These are phyloP conservation scores for Ganoderma leucocontextum DNA, from an alignment of 1,284 basidiomycete genomes.

Conservation along the genomic window DNA sequence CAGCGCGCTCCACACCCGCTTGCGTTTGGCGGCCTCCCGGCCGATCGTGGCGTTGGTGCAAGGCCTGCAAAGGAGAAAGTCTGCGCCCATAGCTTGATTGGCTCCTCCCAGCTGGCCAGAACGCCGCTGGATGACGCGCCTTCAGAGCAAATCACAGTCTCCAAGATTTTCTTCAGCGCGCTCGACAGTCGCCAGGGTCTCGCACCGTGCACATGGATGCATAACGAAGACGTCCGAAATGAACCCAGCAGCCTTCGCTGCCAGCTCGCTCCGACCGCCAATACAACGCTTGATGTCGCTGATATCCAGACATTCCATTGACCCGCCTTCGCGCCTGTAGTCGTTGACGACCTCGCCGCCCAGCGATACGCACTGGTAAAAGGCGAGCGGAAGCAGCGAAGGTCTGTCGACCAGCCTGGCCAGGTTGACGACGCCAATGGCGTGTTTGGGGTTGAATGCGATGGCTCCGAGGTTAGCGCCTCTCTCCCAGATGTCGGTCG, in stretches of 20 bases:
- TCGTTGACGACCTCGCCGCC: conserved; percentile 6
- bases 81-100: not conserved
- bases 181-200: not conserved
- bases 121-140: not conserved
- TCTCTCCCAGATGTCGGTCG: not conserved
- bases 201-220: not conserved
- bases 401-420: conserved; percentile 9
- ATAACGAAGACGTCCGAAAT: not conserved
- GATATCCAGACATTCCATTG: not conserved
- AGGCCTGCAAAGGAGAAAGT: not conserved
- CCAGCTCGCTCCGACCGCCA: not conserved
- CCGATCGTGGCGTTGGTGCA: not conserved
- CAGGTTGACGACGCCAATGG: conserved; percentile 17
- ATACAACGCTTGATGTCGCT: conserved; percentile 12
- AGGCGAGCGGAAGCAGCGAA: conserved; percentile 11
- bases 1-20: not conserved
- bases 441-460: not conserved
- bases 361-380: conserved; percentile 12
- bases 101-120: not conserved
- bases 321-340: conserved; percentile 1
- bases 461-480: too few species aligned
- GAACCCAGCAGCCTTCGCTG: not conserved
- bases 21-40: not conserved
- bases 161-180: not conserved
- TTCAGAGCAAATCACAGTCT: not conserved